phyloP scores from a whole-genome alignment of 176 grass and related monocot species.

The Poa annua region DNA sequence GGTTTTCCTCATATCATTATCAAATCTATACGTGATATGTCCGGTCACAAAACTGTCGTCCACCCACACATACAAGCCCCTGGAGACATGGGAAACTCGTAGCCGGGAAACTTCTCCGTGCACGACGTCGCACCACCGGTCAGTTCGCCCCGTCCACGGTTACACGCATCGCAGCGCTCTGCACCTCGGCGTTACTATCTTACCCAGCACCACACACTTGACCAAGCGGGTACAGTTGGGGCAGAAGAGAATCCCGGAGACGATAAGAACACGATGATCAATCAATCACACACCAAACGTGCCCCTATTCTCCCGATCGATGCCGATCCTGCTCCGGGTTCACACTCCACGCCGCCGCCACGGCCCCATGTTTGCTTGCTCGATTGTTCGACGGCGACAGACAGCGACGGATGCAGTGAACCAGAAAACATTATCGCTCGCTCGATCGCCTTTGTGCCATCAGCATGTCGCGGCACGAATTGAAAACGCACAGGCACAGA shows the following conservation, averaged over 20 bases:
- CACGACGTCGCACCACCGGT: not conserved
- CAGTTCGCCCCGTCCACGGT: not conserved
- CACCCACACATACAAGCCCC: not conserved
- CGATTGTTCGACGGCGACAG: not conserved
- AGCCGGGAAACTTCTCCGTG: not conserved
- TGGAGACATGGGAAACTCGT: constrained; percentile 8
- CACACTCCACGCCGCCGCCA: constrained; percentile 38
- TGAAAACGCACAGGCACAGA: not conserved
- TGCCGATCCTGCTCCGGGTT: constrained; percentile 34
- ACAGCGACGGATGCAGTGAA: constrained; percentile 36
- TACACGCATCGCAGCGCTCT: not conserved
- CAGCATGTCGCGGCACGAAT: constrained; percentile 27
- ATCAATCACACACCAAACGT: constrained; percentile 10
- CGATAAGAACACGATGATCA: constrained; percentile 16
- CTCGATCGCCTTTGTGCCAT: not conserved
- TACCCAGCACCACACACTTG: constrained; percentile 4
- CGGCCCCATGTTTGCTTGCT: not conserved
- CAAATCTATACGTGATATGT: not conserved
- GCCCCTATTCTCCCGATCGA: constrained; percentile 34
- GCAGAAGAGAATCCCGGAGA: not conserved
- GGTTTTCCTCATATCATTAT: too few species aligned
- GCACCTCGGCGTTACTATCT: not conserved
- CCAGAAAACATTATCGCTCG: constrained; percentile 26
- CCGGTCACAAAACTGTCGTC: not conserved
- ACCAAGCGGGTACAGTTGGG: not conserved